Evolutionary conservation across 2,329 filamentous ascomycete genomes (phyloP).

Genomic region (Cladosporium sp.): DNA sequence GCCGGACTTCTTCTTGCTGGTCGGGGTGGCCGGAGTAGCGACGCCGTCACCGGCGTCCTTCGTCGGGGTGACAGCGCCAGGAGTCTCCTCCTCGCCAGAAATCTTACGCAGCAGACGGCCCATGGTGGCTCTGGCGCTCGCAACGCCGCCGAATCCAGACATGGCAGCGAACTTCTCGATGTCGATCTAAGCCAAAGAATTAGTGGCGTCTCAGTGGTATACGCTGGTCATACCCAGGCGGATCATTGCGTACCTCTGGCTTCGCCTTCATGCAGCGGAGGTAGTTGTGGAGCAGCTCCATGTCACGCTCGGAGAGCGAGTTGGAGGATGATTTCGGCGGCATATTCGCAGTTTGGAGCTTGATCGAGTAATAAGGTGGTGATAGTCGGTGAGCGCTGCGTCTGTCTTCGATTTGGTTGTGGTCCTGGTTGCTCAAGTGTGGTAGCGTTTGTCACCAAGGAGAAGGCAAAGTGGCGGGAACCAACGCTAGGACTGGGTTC

Average conservation of each 20-base stretch:
- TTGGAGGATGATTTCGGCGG: neutral
- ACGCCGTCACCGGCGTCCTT: neutral
- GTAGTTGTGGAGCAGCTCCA: constrained; percentile 3
- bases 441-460: neutral
- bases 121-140: constrained; percentile 1
- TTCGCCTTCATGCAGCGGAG: constrained; percentile 6
- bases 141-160: neutral
- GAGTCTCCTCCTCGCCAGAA: neutral
- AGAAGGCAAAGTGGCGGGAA: neutral
- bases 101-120: neutral
- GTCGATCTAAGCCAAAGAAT: neutral
- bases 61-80: neutral
- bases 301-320: constrained; percentile 1
- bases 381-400: too few species aligned
- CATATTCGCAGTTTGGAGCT: neutral
- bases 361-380: neutral
- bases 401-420: too few species aligned
- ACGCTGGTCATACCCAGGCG: too few species aligned
- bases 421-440: neutral
- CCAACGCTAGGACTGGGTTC: neutral
- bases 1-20: neutral
- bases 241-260: constrained; percentile 1
- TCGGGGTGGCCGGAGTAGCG: neutral
- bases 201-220: neutral
- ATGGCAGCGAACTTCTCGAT: constrained; percentile 4